Conservation (phyloP, 1,284 basidiomycete genomes). For the Trametes pubescens region DNA sequence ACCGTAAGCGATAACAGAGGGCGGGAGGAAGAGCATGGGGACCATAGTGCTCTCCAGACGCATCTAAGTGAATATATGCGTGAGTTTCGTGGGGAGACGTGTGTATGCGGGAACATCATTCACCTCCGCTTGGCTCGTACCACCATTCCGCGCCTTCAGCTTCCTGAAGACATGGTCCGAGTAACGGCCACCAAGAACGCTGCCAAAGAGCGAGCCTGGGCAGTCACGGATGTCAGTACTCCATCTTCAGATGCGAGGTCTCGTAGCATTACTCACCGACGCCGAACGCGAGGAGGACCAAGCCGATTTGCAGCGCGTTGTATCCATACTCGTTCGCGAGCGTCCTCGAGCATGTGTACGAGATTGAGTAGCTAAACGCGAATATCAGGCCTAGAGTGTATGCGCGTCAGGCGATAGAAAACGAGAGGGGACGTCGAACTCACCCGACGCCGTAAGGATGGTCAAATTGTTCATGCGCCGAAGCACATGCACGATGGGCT, state of each 20-base stretch:
- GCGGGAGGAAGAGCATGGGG: conserved; percentile 63
- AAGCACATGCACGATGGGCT: conserved; percentile 65
- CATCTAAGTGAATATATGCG: conserved; percentile 58
- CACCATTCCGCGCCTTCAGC: conserved; percentile 67
- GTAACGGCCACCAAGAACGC: conserved; percentile 79
- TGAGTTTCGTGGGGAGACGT: not conserved
- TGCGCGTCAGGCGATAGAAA: not conserved
- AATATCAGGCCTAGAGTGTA: conserved; percentile 67
- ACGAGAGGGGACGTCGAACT: conserved; percentile 31
- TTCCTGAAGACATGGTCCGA: conserved; percentile 71
- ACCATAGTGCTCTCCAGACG: conserved; percentile 70
- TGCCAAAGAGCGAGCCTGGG: conserved; percentile 72
- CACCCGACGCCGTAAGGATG: conserved; percentile 76
- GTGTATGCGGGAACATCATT: conserved; percentile 8
- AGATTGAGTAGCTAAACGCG: conserved; percentile 72
- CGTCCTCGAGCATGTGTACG: conserved; percentile 79
- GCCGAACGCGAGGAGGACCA: conserved; percentile 81
- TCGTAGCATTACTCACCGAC: conserved; percentile 56
- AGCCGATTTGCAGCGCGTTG: conserved; percentile 74
- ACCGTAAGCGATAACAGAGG: conserved; percentile 72
- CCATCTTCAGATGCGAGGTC: not conserved
- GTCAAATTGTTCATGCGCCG: conserved; percentile 71
- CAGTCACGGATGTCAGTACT: not conserved
- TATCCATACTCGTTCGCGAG: conserved; percentile 72
- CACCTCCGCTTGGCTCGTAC: conserved; percentile 73